phyloP scores from a whole-genome alignment of 2,329 filamentous ascomycete species.

The Zasmidium angulare region DNA sequence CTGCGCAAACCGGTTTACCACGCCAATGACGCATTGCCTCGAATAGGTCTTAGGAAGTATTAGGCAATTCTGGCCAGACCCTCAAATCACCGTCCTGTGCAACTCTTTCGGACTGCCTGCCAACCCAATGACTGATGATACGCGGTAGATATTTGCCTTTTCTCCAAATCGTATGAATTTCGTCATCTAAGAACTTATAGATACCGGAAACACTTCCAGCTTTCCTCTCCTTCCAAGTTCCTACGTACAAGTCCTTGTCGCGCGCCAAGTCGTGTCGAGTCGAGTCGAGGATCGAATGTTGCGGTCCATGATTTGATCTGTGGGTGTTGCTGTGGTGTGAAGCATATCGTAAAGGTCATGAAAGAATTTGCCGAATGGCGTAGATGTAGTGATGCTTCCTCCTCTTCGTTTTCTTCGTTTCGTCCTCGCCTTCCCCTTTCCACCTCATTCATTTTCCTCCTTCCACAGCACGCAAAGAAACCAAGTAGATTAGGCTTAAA shows the following conservation, averaged over 20 bases:
- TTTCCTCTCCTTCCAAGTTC: constrained; percentile 2
- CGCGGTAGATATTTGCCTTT: background rate
- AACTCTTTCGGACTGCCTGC: no score
- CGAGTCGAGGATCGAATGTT: no score
- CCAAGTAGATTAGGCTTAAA: constrained; percentile 19
- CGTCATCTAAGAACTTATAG: constrained; percentile 13
- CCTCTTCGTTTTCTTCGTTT: background rate
- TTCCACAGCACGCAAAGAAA: constrained; percentile 8
- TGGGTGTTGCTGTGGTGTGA: background rate
- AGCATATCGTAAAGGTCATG: constrained; percentile 23
- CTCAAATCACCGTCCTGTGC: no score
- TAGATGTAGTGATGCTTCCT: background rate
- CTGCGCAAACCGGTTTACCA: background rate
- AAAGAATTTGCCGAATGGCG: constrained; percentile 17
- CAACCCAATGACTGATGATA: no score
- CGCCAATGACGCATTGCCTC: background rate
- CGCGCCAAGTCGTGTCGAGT: constrained; percentile 1
- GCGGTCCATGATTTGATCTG: background rate
- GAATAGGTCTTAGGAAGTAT: background rate
- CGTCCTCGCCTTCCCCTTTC: background rate
- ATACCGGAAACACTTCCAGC: constrained; percentile 2
- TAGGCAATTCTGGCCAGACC: no score
- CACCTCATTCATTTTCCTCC: background rate
- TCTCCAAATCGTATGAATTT: constrained; percentile 6
- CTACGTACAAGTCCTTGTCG: constrained; percentile 11